Conservation (phyloP, 2,329 filamentous ascomycete genomes). For the Xylaria multiplex region DNA sequence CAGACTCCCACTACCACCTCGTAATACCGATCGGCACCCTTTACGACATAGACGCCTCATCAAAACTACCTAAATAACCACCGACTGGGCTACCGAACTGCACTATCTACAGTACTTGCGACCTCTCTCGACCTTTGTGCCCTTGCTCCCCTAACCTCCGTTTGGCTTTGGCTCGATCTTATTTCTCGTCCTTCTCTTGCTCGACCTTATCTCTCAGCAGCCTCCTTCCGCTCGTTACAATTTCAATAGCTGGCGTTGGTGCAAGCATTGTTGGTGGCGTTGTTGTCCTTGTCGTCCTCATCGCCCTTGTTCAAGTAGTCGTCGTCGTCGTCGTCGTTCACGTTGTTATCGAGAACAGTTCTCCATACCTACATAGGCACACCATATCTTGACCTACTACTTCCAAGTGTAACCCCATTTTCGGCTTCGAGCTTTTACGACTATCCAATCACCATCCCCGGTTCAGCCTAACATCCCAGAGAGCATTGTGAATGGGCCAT, state of each 20-base stretch:
- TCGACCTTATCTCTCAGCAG: conserved; percentile 30
- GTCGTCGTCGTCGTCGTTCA: conserved; percentile 8
- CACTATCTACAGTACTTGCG: conserved; percentile 33
- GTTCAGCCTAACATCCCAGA: conserved; percentile 38
- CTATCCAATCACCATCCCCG: conserved; percentile 41
- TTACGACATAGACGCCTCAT: conserved; percentile 25
- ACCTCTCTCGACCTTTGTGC: conserved; percentile 40
- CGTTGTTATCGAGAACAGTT: conserved; percentile 30
- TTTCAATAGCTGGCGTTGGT: conserved; percentile 36
- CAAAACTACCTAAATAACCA: conserved; percentile 14
- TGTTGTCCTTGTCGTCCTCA: conserved; percentile 17
- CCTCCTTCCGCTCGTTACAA: conserved; percentile 44
- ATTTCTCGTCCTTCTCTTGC: conserved; percentile 37
- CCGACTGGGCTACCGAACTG: conserved; percentile 32
- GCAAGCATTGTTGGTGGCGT: conserved; percentile 30
- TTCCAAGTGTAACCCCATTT: conserved; percentile 35
- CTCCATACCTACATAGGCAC: conserved; percentile 31
- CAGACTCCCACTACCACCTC: conserved; percentile 29
- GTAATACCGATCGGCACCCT: conserved; percentile 36
- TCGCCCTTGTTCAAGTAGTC: conserved; percentile 6
- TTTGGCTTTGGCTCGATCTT: conserved; percentile 39
- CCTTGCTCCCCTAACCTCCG: conserved; percentile 26
- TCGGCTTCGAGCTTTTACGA: conserved; percentile 41
- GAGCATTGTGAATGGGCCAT: conserved; percentile 44
- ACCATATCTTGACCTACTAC: conserved; percentile 35